Conservation (phyloP, 805 yeast species). For the Ogataea trehaloabstinens region DNA sequence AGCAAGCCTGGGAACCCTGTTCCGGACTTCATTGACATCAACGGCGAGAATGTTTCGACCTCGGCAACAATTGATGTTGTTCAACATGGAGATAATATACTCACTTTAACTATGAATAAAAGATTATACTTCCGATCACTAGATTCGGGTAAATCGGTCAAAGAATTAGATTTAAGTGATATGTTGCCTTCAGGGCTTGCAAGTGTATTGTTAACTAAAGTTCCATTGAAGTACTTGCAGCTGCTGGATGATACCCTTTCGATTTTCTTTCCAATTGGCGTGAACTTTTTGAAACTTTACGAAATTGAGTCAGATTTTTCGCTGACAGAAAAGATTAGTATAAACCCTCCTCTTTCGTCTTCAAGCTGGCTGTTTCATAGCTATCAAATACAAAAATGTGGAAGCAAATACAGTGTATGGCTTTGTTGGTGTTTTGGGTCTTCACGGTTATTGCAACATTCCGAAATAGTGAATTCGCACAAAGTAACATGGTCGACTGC, state of each 20-base stretch:
- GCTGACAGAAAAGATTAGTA: conserved; percentile 9
- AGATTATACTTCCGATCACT: conserved; percentile 61
- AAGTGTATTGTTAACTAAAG: conserved; percentile 15
- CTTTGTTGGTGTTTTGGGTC: conserved; percentile 26
- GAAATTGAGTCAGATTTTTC: conserved; percentile 13
- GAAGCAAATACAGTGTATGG: conserved; percentile 15
- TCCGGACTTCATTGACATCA: conserved; percentile 18
- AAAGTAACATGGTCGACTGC: conserved; percentile 16
- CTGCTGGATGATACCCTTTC: conserved; percentile 13
- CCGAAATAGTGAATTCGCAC: conserved; percentile 9
- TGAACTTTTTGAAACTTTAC: conserved; percentile 21
- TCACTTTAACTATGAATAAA: conserved; percentile 54
- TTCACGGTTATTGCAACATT: conserved; percentile 19
- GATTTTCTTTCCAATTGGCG: conserved; percentile 27
- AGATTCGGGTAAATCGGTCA: conserved; percentile 25
- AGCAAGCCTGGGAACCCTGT: conserved; percentile 1
- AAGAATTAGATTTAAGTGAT: conserved; percentile 22
- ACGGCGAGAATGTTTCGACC: conserved; percentile 21
- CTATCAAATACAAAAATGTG: conserved; percentile 12
- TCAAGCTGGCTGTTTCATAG: conserved; percentile 27
- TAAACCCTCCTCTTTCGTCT: conserved; percentile 16
- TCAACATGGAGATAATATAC: conserved; percentile 11
- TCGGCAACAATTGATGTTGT: conserved; percentile 22
- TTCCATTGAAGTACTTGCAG: conserved; percentile 20
- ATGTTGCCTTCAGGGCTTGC: conserved; percentile 21